Evolutionary conservation across 305 asterid genomes (phyloP), one percentile per base, ranked within the genome.

Genomic region (Fraxinus floribunda): DNA sequence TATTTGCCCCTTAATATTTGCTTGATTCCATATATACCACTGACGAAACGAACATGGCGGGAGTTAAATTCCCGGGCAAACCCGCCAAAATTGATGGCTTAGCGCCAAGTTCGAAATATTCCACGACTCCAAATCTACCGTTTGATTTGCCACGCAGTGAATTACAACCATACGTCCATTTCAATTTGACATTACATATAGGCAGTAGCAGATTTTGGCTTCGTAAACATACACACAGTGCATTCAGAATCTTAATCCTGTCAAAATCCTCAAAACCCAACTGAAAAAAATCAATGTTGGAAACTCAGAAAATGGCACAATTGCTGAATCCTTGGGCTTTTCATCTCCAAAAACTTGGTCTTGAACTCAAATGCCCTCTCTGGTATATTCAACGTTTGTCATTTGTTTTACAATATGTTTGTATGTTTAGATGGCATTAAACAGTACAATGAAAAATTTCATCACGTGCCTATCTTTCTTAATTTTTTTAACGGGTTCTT

Each of bases 301-400:
- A 93, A 77, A 15, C 64, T 66, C 87, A 85, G 36, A 83, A 82
- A 73, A 77, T 86, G 13, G 83, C 87, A 10, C 83, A 85, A 86
- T 49, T 86, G 64, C 85, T 92, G 78, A 94, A 95, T 78, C 98
- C 97, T 0, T 92, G 92, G 89, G 84, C 88, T 71, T 92, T 94
- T 57, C 95, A 92, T 85, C 87, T 92, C 39, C 97, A 93, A 86
- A 95, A 94, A 90, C 87, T 95, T 74, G 94, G 88, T 10, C 92
- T 92, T 76, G 99, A 94, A 89, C 94, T 94, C 85, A 95, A 94
- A 84, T 94, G 98, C 80, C 94, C 99, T 57, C 79, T 90, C 35
- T 93, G 98, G 98, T 95, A 86, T 36, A 4, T 71, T 44, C 34
- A 71, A 60, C 5, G 0, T 5, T 71, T 0, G 7, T 68, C 75